A percentile compares a stretch with the other conserved stretches of the same genome.
Conservation (phyloP, 768 basidiomycete genomes). For the Russula abietina region DNA sequence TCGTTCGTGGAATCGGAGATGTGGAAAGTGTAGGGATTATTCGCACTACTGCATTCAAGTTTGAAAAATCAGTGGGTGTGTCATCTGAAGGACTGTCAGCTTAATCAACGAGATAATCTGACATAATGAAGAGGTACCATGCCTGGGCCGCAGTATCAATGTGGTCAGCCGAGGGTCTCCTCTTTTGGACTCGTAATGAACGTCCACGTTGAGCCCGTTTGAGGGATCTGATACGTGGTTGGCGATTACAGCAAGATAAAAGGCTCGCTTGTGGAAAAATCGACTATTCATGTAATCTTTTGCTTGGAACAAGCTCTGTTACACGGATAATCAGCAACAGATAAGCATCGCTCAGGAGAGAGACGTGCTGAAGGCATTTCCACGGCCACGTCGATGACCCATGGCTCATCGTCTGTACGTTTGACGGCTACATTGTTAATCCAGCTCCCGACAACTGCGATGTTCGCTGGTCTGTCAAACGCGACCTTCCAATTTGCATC, state of each 20-base stretch:
- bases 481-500: conserved; percentile 87
- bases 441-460: conserved; percentile 84
- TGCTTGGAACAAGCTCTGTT: conserved; percentile 79
- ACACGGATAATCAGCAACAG: background rate
- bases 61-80: conserved; percentile 53
- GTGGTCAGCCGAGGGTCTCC: conserved; percentile 62
- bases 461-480: conserved; percentile 70
- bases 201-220: conserved; percentile 48
- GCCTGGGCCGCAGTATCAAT: conserved; percentile 51
- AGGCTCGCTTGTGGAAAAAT: conserved; percentile 88
- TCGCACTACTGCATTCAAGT: conserved; percentile 63
- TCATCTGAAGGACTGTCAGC: conserved; percentile 36
- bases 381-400: conserved; percentile 72
- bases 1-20: conserved; percentile 56
- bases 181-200: conserved; percentile 50
- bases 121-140: conserved; percentile 36
- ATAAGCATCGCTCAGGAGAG: background rate
- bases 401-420: conserved; percentile 55
- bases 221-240: conserved; percentile 46
- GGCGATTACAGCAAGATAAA: conserved; percentile 79
- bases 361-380: conserved; percentile 74
- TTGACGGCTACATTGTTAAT: conserved; percentile 70
- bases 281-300: conserved; percentile 89
- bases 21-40: conserved; percentile 64
- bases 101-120: background rate